Percentiles rank a stretch among this genome's conserved stretches.
These are phyloP conservation scores for Epichloe typhina DNA, from an alignment of 2,329 filamentous ascomycete species.

Conservation along the genomic window DNA sequence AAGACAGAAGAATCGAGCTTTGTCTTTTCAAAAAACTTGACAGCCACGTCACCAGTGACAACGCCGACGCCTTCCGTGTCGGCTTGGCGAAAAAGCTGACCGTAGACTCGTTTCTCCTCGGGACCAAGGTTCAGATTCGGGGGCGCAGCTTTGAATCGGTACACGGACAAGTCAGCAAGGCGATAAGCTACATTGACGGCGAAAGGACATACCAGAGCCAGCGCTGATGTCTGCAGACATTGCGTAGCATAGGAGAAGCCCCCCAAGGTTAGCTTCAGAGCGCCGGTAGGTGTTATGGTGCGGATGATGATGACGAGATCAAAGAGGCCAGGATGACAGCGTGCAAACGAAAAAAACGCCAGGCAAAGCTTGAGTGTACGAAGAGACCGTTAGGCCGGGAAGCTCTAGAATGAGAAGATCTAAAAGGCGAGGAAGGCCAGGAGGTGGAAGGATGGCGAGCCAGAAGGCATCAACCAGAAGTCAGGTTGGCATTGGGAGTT, in stretches of 20 bases:
- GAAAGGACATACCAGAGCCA: constrained; percentile 11
- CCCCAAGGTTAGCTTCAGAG: not conserved
- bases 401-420: not conserved
- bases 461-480: not conserved
- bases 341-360: too few relatives aligned
- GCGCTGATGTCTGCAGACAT: constrained; percentile 14
- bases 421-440: not conserved
- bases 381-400: too few relatives aligned
- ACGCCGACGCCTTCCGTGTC: constrained; percentile 86
- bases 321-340: too few relatives aligned
- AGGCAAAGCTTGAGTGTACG: too few relatives aligned
- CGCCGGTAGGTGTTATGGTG: not conserved
- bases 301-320: not conserved
- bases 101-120: constrained; percentile 89
- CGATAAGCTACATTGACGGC: not conserved
- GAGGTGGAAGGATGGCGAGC: not conserved
- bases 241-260: constrained; percentile 6
- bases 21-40: constrained; percentile 97
- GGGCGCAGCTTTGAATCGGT: constrained; percentile 35
- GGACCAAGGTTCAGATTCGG: constrained; percentile 73
- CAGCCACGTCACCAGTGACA: constrained; percentile 88
- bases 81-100: constrained; percentile 83
- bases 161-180: constrained; percentile 6
- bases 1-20: constrained; percentile 73
- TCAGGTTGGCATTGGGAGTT: not conserved